phyloP scores from a whole-genome alignment of 139 green algal genomes.

The Diplosphaera chodatii region DNA sequence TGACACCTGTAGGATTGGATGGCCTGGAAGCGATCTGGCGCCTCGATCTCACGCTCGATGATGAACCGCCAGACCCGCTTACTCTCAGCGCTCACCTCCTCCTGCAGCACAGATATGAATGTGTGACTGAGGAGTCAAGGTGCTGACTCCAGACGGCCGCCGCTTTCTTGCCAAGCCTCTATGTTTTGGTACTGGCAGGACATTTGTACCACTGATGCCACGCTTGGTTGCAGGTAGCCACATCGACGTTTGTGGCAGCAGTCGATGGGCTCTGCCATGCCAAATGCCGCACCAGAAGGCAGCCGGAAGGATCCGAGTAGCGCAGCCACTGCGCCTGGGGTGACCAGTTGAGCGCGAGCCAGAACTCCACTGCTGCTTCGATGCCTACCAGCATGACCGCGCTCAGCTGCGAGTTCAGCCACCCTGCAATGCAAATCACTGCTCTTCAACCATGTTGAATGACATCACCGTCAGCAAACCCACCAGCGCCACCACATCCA shows the following conservation, averaged over 20 bases:
- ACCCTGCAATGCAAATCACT: neutral
- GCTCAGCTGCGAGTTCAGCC: slow-evolving; percentile 24
- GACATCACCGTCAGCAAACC: no score
- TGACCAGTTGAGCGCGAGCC: slow-evolving; percentile 41
- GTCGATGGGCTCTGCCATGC: no score
- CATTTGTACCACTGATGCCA: no score
- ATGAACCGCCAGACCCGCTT: slow-evolving; percentile 62
- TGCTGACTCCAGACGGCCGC: neutral
- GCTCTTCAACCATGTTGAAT: no score
- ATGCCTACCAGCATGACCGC: slow-evolving; percentile 46
- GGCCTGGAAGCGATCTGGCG: slow-evolving; percentile 60
- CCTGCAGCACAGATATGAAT: slow-evolving; percentile 6
- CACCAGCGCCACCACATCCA: no score
- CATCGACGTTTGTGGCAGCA: no score
- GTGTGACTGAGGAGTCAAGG: neutral
- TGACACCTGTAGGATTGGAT: slow-evolving; percentile 33
- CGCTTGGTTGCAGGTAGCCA: no score
- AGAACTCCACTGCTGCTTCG: slow-evolving; percentile 69
- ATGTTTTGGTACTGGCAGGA: no score
- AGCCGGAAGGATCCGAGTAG: slow-evolving; percentile 8
- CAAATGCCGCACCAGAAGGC: slow-evolving; percentile 18
- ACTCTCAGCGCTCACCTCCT: slow-evolving; percentile 21
- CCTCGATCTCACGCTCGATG: slow-evolving; percentile 71
- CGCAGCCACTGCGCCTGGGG: slow-evolving; percentile 47
- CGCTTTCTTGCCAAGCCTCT: neutral